These are phyloP conservation scores for Aspergillus sp. DNA, from an alignment of 2,329 filamentous ascomycete genomes.

Conservation along the genomic window DNA sequence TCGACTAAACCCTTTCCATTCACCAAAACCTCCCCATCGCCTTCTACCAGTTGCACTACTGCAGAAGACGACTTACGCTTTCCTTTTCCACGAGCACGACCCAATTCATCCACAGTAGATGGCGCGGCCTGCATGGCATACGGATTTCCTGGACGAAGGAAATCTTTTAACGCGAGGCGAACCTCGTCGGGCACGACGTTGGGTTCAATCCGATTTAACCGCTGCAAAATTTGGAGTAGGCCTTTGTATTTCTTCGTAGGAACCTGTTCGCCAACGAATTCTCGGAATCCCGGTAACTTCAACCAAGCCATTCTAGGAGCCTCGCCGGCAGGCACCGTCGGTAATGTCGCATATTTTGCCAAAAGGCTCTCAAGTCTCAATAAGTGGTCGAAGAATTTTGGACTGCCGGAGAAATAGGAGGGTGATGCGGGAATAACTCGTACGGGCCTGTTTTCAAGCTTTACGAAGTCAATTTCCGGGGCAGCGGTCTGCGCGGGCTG, in stretches of 20 bases:
- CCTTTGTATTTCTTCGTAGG: constrained; percentile 75
- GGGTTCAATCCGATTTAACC: constrained; percentile 83
- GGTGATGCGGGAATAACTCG: constrained; percentile 80
- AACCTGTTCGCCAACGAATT: constrained; percentile 68
- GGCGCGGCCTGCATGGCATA: constrained; percentile 63
- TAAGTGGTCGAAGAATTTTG: constrained; percentile 81
- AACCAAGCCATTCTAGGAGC: constrained; percentile 78
- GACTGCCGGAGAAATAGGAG: constrained; percentile 91
- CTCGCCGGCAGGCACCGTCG: constrained; percentile 63
- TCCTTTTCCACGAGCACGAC: constrained; percentile 76
- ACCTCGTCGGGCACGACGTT: constrained; percentile 72
- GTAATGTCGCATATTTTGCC: constrained; percentile 71
- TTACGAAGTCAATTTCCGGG: constrained; percentile 34
- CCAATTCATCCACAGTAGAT: constrained; percentile 69
- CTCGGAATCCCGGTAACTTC: constrained; percentile 72
- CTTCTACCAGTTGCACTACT: constrained; percentile 85
- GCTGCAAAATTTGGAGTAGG: constrained; percentile 72
- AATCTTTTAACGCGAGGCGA: constrained; percentile 61
- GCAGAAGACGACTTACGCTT: constrained; percentile 85
- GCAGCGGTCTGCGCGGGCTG: constrained; percentile 21
- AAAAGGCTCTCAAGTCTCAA: constrained; percentile 71
- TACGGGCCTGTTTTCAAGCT: constrained; percentile 49
- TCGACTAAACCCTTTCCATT: constrained; percentile 85
- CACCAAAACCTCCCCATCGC: constrained; percentile 82
- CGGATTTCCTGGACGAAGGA: constrained; percentile 73